Conservation (phyloP, 1,139 yeast genomes). For the Taphrina wiesneri region DNA sequence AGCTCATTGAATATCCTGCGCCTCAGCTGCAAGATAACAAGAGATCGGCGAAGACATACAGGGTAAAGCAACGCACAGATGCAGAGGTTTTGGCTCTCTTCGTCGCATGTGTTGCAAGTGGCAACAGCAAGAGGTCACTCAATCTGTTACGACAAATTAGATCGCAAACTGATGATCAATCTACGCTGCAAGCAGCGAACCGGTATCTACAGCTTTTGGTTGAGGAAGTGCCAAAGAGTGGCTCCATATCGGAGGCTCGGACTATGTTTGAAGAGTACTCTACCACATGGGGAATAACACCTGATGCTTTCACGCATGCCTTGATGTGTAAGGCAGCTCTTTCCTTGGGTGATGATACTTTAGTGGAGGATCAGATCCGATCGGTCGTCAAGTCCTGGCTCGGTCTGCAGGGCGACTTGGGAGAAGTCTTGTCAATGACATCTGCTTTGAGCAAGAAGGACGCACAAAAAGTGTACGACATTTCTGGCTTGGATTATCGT, state of each 20-base stretch:
- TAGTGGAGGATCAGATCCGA: conserved; percentile 41
- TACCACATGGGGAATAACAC: conserved; percentile 41
- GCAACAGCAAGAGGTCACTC: conserved; percentile 68
- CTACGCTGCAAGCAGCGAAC: conserved; percentile 53
- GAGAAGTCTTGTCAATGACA: conserved; percentile 58
- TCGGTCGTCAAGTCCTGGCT: conserved; percentile 36
- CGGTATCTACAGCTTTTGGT: conserved; percentile 54
- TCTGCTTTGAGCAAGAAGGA: conserved; percentile 72
- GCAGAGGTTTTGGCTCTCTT: conserved; percentile 47
- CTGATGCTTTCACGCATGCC: conserved; percentile 42
- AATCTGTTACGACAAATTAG: conserved; percentile 9
- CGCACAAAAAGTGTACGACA: conserved; percentile 51
- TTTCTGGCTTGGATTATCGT: conserved; percentile 47
- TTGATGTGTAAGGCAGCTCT: conserved; percentile 42
- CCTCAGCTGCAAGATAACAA: conserved; percentile 3
- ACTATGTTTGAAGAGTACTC: conserved; percentile 40
- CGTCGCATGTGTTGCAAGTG: conserved; percentile 74
- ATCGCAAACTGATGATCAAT: conserved; percentile 46
- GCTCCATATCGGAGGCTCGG: conserved; percentile 43
- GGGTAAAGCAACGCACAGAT: background rate
- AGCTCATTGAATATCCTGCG: conserved; percentile 4
- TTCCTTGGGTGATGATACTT: conserved; percentile 43
- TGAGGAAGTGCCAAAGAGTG: conserved; percentile 43
- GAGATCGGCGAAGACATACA: background rate
- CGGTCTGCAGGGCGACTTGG: conserved; percentile 17